Percentiles rank a stretch among this genome's conserved stretches.
These are phyloP conservation scores for Leucosporidium yakuticum DNA, from an alignment of 768 basidiomycete species.

Conservation along the genomic window DNA sequence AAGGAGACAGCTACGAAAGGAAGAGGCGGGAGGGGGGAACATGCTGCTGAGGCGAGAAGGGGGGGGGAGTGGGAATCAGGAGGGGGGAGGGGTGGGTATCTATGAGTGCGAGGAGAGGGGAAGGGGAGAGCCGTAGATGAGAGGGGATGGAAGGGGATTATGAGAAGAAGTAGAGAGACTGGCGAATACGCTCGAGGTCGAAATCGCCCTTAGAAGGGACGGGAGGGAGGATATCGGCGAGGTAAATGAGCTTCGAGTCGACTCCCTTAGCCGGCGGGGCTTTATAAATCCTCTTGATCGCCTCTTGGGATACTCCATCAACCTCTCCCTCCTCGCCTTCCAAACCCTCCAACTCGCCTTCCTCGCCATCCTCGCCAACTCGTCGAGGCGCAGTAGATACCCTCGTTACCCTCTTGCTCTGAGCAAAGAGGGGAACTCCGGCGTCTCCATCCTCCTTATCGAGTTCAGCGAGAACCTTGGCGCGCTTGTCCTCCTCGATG, in stretches of 20 bases:
- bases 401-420: conserved; percentile 8
- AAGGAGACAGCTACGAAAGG: too few relatives aligned
- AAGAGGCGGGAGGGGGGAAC: too few relatives aligned
- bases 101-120: neutral
- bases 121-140: neutral
- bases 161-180: conserved; percentile 85
- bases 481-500: neutral
- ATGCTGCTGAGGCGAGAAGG: neutral
- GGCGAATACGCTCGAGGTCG: conserved; percentile 71
- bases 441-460: conserved; percentile 11
- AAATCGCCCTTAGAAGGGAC: conserved; percentile 80
- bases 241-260: conserved; percentile 55
- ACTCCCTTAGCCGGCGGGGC: neutral
- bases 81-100: neutral
- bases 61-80: neutral
- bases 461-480: conserved; percentile 8
- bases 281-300: neutral
- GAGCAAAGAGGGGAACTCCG: conserved; percentile 18
- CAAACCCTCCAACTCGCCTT: neutral
- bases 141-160: neutral
- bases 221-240: conserved; percentile 70
- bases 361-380: neutral
- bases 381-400: neutral
- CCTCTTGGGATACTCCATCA: neutral
- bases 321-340: neutral